Percentiles rank a stretch among this genome's conserved stretches.
phyloP scores from a whole-genome alignment of 345 rosid species.

The Gossypium sturtianum region DNA sequence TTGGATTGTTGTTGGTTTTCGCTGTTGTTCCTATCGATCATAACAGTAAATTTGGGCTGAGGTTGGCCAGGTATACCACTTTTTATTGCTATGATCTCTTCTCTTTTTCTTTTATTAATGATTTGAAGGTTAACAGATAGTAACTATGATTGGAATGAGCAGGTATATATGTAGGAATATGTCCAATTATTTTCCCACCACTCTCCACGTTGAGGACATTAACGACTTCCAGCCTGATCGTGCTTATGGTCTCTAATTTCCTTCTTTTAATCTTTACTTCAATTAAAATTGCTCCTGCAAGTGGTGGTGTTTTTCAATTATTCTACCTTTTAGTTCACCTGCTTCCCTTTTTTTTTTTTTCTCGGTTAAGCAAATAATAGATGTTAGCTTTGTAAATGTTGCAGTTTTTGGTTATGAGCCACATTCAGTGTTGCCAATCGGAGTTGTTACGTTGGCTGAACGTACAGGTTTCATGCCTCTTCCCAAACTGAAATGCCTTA shows the following conservation, averaged over 20 bases:
- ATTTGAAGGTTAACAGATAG: neutral
- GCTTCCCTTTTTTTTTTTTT: too few relatives aligned
- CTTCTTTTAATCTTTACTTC: neutral
- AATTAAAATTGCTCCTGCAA: too few relatives aligned
- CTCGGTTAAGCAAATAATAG: neutral
- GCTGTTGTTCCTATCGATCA: constrained; percentile 64
- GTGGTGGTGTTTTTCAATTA: too few relatives aligned
- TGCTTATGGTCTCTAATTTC: constrained; percentile 47
- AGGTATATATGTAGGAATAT: constrained; percentile 77
- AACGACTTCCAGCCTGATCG: constrained; percentile 57
- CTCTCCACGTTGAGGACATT: constrained; percentile 68
- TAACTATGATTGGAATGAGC: neutral
- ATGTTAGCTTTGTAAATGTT: constrained; percentile 4
- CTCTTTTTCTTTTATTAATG: neutral
- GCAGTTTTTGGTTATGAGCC: constrained; percentile 92
- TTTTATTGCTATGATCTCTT: constrained; percentile 3
- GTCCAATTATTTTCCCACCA: constrained; percentile 61
- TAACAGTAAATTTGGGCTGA: constrained; percentile 49
- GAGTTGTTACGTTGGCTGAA: constrained; percentile 66
- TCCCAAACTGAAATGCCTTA: constrained; percentile 73
- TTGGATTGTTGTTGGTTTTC: constrained; percentile 31
- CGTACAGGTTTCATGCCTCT: constrained; percentile 84
- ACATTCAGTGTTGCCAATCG: constrained; percentile 86
- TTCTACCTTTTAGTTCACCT: too few relatives aligned
- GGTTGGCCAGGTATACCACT: constrained; percentile 43